phyloP scores from a whole-genome alignment of 305 asterid species.

The Caryopteris hybrid region DNA sequence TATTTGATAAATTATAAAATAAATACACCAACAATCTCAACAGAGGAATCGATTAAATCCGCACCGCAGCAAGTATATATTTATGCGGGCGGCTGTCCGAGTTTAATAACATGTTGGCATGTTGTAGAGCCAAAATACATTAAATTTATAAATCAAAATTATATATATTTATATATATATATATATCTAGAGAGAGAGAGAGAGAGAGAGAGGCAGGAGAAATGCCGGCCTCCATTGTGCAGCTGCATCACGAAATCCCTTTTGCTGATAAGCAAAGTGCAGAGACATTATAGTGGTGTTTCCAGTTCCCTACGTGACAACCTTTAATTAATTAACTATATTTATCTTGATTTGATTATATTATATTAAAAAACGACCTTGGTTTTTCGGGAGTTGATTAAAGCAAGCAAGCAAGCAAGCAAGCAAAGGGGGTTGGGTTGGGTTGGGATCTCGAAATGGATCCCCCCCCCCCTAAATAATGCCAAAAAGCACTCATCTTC shows the following conservation, averaged over 20 bases:
- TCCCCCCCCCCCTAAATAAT: slow-evolving; percentile 41
- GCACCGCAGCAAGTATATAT: no score
- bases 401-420: neutral
- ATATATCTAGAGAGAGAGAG: neutral
- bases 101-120: slow-evolving; percentile 21
- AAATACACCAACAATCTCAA: no score
- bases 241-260: neutral
- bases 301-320: neutral
- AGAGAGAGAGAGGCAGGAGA: slow-evolving; percentile 13
- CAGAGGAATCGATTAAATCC: no score
- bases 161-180: neutral
- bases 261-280: no score
- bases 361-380: neutral
- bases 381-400: slow-evolving; percentile 23
- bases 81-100: neutral
- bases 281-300: no score
- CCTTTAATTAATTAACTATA: no score
- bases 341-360: no score
- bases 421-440: slow-evolving; percentile 26
- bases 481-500: slow-evolving; percentile 21
- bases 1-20: no score
- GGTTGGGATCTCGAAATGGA: slow-evolving; percentile 35
- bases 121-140: neutral
- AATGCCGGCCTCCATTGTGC: slow-evolving; percentile 21
- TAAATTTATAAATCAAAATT: neutral